Conservation (phyloP, 2,329 filamentous ascomycete species). For the Fusarium heterosporum region DNA sequence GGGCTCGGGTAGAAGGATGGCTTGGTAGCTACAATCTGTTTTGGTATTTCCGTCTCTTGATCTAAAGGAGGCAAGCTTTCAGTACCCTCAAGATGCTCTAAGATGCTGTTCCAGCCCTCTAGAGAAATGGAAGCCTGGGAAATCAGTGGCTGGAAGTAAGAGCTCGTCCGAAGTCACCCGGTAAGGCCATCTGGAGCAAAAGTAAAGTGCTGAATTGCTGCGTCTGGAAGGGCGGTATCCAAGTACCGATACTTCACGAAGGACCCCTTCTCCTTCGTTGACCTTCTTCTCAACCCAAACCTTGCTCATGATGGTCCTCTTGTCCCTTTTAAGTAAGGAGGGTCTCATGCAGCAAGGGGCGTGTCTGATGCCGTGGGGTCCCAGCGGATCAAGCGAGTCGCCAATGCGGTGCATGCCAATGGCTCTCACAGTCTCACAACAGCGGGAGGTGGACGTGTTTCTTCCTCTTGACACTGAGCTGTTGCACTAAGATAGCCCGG, state of each 20-base stretch:
- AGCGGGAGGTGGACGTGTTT: constrained; percentile 37
- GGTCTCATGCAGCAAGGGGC: constrained; percentile 42
- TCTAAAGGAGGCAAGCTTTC: too few relatives aligned
- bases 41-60: too few relatives aligned
- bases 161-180: constrained; percentile 46
- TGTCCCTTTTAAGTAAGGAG: constrained; percentile 30
- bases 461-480: constrained; percentile 38
- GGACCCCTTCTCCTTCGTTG: constrained; percentile 41
- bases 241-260: constrained; percentile 43
- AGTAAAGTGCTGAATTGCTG: constrained; percentile 6
- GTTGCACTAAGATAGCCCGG: constrained; percentile 41
- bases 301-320: constrained; percentile 38
- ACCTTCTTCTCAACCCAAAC: constrained; percentile 37
- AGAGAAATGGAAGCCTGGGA: constrained; percentile 11
- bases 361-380: constrained; percentile 42
- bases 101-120: constrained; percentile 29
- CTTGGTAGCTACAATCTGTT: too few relatives aligned
- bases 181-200: constrained; percentile 14
- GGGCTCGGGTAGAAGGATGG: too few relatives aligned
- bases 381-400: constrained; percentile 47
- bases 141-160: constrained; percentile 19
- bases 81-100: neutral
- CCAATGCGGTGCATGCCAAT: constrained; percentile 48
- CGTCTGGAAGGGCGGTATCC: neutral
- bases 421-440: constrained; percentile 42